These are phyloP conservation scores for Brassica incana DNA, from an alignment of 345 rosid genomes.

Conservation along the genomic window DNA sequence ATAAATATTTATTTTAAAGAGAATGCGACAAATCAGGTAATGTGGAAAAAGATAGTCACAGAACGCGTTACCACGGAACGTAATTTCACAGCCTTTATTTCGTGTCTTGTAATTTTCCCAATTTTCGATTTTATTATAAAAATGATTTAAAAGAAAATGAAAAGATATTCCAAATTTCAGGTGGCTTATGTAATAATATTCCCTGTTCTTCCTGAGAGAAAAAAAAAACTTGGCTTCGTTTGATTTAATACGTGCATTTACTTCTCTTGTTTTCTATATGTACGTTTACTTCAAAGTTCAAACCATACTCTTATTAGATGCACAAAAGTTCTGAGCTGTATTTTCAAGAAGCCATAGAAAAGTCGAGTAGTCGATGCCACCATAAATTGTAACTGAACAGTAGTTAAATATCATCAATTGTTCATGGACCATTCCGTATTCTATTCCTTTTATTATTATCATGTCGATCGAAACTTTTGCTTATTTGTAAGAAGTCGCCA, in stretches of 20 bases:
- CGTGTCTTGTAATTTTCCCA: constrained; percentile 12
- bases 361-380: constrained; percentile 16
- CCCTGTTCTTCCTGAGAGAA: constrained; percentile 1
- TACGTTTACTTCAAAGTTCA: background rate
- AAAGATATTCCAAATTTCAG: constrained; percentile 26
- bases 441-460: constrained; percentile 12
- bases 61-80: constrained; percentile 27
- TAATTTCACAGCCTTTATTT: constrained; percentile 9
- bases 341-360: constrained; percentile 4
- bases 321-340: background rate
- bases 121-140: background rate
- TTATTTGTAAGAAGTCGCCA: constrained; percentile 13
- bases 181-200: constrained; percentile 4
- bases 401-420: constrained; percentile 23
- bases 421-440: constrained; percentile 23
- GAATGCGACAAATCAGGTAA: constrained; percentile 43
- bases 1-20: background rate
- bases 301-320: constrained; percentile 1
- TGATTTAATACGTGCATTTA: background rate
- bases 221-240: background rate
- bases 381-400: constrained; percentile 29
- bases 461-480: constrained; percentile 22
- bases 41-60: constrained; percentile 31
- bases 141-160: background rate
- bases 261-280: background rate